Evolutionary conservation across 129 eudicot genomes (phyloP), one percentile per base, ranked within the genome.

Genomic region (Dittrichia graveolens): DNA sequence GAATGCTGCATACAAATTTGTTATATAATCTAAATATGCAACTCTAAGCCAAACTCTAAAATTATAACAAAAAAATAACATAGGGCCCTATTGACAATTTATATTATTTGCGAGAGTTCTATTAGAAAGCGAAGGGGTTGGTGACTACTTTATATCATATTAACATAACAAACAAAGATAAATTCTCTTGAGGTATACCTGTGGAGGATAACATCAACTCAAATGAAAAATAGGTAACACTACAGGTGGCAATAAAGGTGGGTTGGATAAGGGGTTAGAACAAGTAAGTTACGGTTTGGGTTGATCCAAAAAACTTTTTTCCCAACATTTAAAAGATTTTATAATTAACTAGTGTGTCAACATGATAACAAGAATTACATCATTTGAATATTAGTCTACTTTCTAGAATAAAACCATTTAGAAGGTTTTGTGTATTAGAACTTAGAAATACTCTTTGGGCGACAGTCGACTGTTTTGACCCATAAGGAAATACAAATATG

Each of bases 131-230:
- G 31, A 24, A 24, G 31, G 31, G 31, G 31, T 24, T 24, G 31
- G 31, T 24, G 31, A 24, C 31, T 2, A 24, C 2, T 24, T 24
- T 2, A 24, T 24, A 24, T 24, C n/a, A 24, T 24, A 24, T 24
- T 2, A 24, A 24, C 31, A 24, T 24, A 24, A 24, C 2, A 24
- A 24, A 24, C 31, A n/a, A n/a, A n/a, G n/a, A n/a, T n/a, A n/a
- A n/a, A n/a, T n/a, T n/a, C n/a, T n/a, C n/a, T n/a, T n/a, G n/a
- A n/a, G n/a, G n/a, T n/a, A n/a, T n/a, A n/a, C n/a, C n/a, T n/a
- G n/a, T n/a, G 50, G 50, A 52, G 61, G 34, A 54, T 69, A 53
- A 13, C 15, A 7, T 50, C 38, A 67, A 52, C 38, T 35, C 48
- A n/a, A 67, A 13, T 34, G 8, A 7, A 0, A 65, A 43, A 19